Conservation (phyloP, 2,329 filamentous ascomycete species). For the Xylariaceae sp. region DNA sequence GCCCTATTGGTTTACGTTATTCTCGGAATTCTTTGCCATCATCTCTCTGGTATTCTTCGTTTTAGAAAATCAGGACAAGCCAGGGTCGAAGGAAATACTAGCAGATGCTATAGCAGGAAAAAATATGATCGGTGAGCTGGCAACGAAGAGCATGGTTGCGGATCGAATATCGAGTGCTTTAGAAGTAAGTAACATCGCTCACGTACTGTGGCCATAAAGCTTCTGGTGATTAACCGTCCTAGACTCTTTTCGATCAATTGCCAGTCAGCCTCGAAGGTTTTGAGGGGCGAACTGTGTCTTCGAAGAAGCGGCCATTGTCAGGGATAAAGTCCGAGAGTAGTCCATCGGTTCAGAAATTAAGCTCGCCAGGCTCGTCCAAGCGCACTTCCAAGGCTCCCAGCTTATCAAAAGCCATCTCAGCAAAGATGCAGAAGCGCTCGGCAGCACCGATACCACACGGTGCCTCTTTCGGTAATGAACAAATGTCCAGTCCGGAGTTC, state of each 20-base stretch:
- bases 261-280: conserved; percentile 72
- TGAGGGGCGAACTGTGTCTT: conserved; percentile 48
- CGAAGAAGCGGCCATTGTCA: conserved; percentile 65
- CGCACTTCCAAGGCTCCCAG: conserved; percentile 24
- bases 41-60: conserved; percentile 81
- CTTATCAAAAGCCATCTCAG: conserved; percentile 29
- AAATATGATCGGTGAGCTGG: conserved; percentile 79
- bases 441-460: conserved; percentile 27
- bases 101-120: conserved; percentile 86
- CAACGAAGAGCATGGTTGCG: conserved; percentile 85
- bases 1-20: conserved; percentile 87
- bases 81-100: conserved; percentile 78
- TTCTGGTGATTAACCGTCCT: conserved; percentile 30
- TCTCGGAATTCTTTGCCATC: conserved; percentile 83
- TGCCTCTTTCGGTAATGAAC: conserved; percentile 27
- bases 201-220: conserved; percentile 8
- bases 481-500: conserved; percentile 32
- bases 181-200: conserved; percentile 60
- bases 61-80: conserved; percentile 78
- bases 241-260: conserved; percentile 85
- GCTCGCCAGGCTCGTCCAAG: conserved; percentile 35
- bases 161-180: conserved; percentile 83
- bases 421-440: conserved; percentile 33
- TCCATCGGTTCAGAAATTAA: conserved; percentile 39
- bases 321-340: conserved; percentile 46